Conservation (phyloP, 2,329 filamentous ascomycete species). For the Colletotrichum tanaceti region DNA sequence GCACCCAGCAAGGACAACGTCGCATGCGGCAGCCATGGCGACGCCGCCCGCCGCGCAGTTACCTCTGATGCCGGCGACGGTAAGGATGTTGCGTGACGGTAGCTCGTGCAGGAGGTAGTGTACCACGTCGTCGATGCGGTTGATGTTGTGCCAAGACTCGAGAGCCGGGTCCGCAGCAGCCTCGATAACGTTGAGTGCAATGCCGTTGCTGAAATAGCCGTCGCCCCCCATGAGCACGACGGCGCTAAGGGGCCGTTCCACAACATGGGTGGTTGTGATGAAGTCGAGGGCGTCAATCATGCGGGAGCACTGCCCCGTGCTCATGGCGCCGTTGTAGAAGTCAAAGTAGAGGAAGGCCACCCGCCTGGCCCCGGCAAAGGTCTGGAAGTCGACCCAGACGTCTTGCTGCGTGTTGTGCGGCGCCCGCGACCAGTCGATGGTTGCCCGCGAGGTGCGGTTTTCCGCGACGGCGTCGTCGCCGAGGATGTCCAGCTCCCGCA, state of each 20-base stretch:
- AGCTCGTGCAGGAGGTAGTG: conserved; percentile 53
- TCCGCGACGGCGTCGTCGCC: conserved; percentile 36
- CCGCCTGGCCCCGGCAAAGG: conserved; percentile 43
- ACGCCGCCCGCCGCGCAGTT: conserved; percentile 58
- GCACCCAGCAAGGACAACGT: conserved; percentile 51
- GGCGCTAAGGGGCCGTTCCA: conserved; percentile 48
- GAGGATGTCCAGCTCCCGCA: conserved; percentile 50
- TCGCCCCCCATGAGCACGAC: conserved; percentile 55
- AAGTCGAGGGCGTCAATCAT: conserved; percentile 52
- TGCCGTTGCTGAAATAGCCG: conserved; percentile 57
- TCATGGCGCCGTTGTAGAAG: conserved; percentile 59
- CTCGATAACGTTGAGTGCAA: conserved; percentile 58
- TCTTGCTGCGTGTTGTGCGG: conserved; percentile 52
- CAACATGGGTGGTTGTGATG: conserved; percentile 47
- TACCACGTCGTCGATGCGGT: conserved; percentile 56
- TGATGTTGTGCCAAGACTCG: conserved; percentile 58
- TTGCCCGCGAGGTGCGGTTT: conserved; percentile 31
- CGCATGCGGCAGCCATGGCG: conserved; percentile 54
- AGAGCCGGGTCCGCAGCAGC: conserved; percentile 50
- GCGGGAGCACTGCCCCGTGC: conserved; percentile 52
- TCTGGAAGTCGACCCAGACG: conserved; percentile 52
- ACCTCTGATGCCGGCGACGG: conserved; percentile 53
- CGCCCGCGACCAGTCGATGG: conserved; percentile 47
- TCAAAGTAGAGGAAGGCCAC: conserved; percentile 56
- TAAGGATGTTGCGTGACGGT: conserved; percentile 50